Percentiles rank a stretch among this genome's conserved stretches.
Conservation (phyloP, 2,329 filamentous ascomycete species). For the Huntiella abstrusa region DNA sequence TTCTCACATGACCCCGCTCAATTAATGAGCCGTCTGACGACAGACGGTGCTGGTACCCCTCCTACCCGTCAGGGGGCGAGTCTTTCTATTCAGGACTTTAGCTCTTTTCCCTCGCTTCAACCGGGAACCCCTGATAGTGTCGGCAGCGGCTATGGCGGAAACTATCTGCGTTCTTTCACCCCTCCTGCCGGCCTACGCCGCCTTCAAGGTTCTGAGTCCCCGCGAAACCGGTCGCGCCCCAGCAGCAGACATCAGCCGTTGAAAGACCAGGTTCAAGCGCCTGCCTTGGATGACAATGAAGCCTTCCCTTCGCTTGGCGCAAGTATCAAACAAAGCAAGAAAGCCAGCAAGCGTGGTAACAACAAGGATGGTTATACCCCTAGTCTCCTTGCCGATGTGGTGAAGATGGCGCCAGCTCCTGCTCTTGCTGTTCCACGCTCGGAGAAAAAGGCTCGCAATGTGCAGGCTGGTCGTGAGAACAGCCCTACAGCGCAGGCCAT, state of each 20-base stretch:
- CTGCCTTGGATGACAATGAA: slow-evolving; percentile 80
- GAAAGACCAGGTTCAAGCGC: slow-evolving; percentile 32
- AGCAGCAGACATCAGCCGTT: slow-evolving; percentile 49
- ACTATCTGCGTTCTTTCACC: slow-evolving; percentile 35
- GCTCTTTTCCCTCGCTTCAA: slow-evolving; percentile 63
- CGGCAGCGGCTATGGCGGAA: slow-evolving; percentile 18
- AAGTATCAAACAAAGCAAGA: slow-evolving; percentile 59
- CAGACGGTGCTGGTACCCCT: slow-evolving; percentile 47
- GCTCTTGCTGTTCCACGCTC: slow-evolving; percentile 42
- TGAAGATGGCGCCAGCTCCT: slow-evolving; percentile 88
- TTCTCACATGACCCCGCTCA: slow-evolving; percentile 92
- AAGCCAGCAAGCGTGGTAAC: slow-evolving; percentile 77
- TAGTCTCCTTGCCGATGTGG: slow-evolving; percentile 77
- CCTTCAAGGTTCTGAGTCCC: slow-evolving; percentile 40
- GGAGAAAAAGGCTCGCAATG: slow-evolving; percentile 42
- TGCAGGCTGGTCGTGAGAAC: slow-evolving; percentile 51
- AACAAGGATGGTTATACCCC: slow-evolving; percentile 55
- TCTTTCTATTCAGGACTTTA: slow-evolving; percentile 67
- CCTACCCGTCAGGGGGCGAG: slow-evolving; percentile 40
- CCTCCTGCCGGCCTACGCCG: slow-evolving; percentile 54
- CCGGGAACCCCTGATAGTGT: slow-evolving; percentile 40
- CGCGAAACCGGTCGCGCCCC: slow-evolving; percentile 62
- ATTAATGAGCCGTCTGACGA: slow-evolving; percentile 60
- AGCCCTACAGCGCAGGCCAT: slow-evolving; percentile 70
- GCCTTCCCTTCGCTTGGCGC: slow-evolving; percentile 80